Evolutionary conservation across 129 eudicot species (phyloP), one percentile per base, ranked within the genome.

Genomic region (Silybum marianum): DNA sequence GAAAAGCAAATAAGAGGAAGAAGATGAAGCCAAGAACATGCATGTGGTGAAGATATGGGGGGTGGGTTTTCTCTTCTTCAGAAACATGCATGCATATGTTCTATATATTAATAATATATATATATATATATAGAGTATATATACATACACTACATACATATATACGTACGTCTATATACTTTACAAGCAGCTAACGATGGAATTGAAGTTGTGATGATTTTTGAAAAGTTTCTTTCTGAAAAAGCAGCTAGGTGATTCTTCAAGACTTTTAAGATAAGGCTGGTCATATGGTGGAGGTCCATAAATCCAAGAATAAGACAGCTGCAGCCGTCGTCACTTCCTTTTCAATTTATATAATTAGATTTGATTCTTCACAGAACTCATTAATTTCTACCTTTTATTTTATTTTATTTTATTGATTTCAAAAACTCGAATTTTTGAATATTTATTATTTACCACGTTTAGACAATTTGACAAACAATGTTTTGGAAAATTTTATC

Each of bases 21-120:
- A 68, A 78, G 67, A 77, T 65, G 81, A 38, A 77, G 81, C 54
- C 81, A 78, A 78, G 81, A 78, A 78, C 74, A 67, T 78, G 81
- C 81, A 78, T 78, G 81, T 78, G 81, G 23, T 65, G 69, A 78
- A 78, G 63, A 39, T 66, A 77, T 78, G 74, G 74, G 38, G 81
- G 39, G 1, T 19, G 26, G 42, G 63, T 62, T 39, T 66, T 65
- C 21, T 16, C 69, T 63, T 21, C 6, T 66, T 30, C 51, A 51
- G 5, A 65, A 36, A 54, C 74, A 78, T 66, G 74, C 73, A 77
- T 30, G 81, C 62, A 36, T 36, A 36, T 36, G 0, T 1, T 36
- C 2, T 36, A 36, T 36, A 36, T 36, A 36, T 7, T 1, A 1
- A 7, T 32, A 32, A 32, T 32, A 4, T 32, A 32, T 32, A 32